phyloP scores from a whole-genome alignment of 257 asterid genomes.

The Pogostemon cablin region DNA sequence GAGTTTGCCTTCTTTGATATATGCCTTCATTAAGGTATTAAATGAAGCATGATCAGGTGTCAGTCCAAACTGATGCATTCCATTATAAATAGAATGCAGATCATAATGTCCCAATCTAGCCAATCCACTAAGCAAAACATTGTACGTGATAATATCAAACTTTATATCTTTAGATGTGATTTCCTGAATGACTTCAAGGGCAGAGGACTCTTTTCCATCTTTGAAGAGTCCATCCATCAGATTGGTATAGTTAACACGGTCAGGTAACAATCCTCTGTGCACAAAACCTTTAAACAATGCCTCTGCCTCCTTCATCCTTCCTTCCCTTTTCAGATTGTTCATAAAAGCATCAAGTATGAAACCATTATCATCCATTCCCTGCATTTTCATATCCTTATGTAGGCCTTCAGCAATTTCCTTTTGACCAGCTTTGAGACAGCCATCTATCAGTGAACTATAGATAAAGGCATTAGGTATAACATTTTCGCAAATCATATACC shows the following conservation, averaged over 20 bases:
- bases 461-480: conserved; percentile 65
- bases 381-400: conserved; percentile 66
- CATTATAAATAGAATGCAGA: conserved; percentile 59
- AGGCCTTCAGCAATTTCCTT: conserved; percentile 58
- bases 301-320: conserved; percentile 67
- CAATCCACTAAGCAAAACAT: conserved; percentile 78
- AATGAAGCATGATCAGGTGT: conserved; percentile 74
- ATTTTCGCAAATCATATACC: conserved; percentile 54
- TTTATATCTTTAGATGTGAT: conserved; percentile 54
- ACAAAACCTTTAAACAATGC: conserved; percentile 50
- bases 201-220: conserved; percentile 70
- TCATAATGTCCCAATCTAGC: conserved; percentile 66
- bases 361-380: conserved; percentile 59
- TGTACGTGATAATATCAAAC: conserved; percentile 69
- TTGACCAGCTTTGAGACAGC: conserved; percentile 74
- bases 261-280: conserved; percentile 66
- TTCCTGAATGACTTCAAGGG: conserved; percentile 72
- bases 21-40: conserved; percentile 68
- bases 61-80: conserved; percentile 59
- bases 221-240: conserved; percentile 87
- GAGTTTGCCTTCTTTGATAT: conserved; percentile 67
- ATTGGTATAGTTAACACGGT: conserved; percentile 76
- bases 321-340: conserved; percentile 64
- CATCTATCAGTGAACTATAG: conserved; percentile 66
- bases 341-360: conserved; percentile 64